These are phyloP conservation scores for Alternaria sp. DNA, from an alignment of 2,329 filamentous ascomycete genomes.

Conservation along the genomic window DNA sequence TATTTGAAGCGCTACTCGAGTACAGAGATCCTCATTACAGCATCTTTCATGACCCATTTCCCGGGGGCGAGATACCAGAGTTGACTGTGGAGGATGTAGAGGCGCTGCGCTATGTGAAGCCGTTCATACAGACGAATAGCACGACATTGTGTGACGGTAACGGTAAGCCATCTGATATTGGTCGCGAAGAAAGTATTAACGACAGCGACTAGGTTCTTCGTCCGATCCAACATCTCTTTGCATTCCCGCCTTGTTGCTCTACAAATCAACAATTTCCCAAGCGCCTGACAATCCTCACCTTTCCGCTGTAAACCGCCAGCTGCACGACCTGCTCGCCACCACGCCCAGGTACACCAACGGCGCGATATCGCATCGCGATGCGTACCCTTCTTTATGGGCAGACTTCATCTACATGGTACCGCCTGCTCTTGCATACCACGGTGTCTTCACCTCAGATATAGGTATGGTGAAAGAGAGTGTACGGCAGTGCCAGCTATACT, in stretches of 20 bases:
- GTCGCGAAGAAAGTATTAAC: not conserved
- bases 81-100: slow-evolving; percentile 30
- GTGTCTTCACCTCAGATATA: slow-evolving; percentile 47
- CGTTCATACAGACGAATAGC: slow-evolving; percentile 38
- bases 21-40: slow-evolving; percentile 45
- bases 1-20: slow-evolving; percentile 51
- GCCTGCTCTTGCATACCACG: slow-evolving; percentile 58
- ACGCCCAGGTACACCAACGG: slow-evolving; percentile 54
- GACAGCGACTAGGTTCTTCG: slow-evolving; percentile 32
- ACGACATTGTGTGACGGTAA: slow-evolving; percentile 44
- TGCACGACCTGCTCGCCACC: slow-evolving; percentile 47
- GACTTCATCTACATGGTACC: slow-evolving; percentile 60
- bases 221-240: slow-evolving; percentile 56
- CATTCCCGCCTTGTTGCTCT: slow-evolving; percentile 54
- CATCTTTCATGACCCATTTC: slow-evolving; percentile 49
- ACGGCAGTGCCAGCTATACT: slow-evolving; percentile 52
- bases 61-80: slow-evolving; percentile 32
- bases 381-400: slow-evolving; percentile 55
- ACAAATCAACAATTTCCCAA: slow-evolving; percentile 41
- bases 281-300: slow-evolving; percentile 25
- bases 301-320: slow-evolving; percentile 46
- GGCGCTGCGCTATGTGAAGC: slow-evolving; percentile 45
- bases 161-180: slow-evolving; percentile 12
- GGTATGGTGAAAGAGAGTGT: slow-evolving; percentile 46
- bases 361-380: slow-evolving; percentile 57